Base-by-base conservation (phyloP, 805 yeast genomes). In the Torulaspora microellipsoides region DNA sequence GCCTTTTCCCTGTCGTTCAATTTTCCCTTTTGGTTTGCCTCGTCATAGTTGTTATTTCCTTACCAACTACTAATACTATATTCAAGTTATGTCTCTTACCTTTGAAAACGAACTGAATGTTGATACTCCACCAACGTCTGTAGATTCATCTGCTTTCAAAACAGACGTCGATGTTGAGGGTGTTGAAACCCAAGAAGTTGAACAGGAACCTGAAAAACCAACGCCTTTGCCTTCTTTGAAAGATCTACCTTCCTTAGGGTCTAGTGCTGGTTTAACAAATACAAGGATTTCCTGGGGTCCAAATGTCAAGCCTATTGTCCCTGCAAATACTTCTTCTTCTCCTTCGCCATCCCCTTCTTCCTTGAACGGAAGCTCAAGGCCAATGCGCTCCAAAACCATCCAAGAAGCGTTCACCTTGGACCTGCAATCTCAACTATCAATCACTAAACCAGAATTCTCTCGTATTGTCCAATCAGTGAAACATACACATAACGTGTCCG, bases 341-440 rank as follows among this genome's bases (percentile, higher is more conserved):
- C 45, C 51, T 12, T 48, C 60, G 31, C 51, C 54, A 12, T 46
- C 54, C 25, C 52, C 59, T 13, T 42, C 53, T 11, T 40, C 58
- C 41, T 32, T 42, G 49, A 38, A 60, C 36, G 37, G 67, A 49
- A 55, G 62, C 54, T 61, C 73, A n/a, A 71, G 69, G 25, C 71
- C 77, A 27, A 72, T 75, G 55, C 72, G 77, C 52, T 74, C 87
- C 9, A 70, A 78, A 15, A 75, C 76, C 42, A 72, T 86, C 45
- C 91, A 88, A 62, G 89, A 85, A 56, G 85, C 89, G 7, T 86
- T 90, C 60, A 76, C 86, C 38, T 75, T 90, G 56, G 82, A 78
- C 55, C 75, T 77, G 43, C 81, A 78, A 42, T 82, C 83, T 50
- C 91, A 85, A 61, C 65, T 80, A 59, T 73, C 77, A 42, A 73